Conservation (phyloP, 257 asterid species). For the Lycium barbarum region DNA sequence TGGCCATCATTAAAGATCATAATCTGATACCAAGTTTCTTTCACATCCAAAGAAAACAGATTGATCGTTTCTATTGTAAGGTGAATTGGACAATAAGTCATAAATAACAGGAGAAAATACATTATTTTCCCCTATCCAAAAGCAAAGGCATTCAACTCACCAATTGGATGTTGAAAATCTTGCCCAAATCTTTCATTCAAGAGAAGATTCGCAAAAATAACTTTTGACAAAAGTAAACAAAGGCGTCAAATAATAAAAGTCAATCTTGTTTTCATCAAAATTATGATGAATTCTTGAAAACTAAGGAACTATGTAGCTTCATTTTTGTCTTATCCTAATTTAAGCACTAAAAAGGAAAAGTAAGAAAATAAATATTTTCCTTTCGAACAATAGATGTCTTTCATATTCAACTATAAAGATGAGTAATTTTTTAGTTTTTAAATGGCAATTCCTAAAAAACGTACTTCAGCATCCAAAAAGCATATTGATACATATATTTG, state of each 20-base stretch:
- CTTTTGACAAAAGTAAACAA: conserved; percentile 17
- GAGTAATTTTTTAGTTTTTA: no score
- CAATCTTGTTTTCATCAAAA: conserved; percentile 14
- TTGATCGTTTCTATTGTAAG: neutral
- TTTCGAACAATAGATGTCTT: no score
- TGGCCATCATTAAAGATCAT: neutral
- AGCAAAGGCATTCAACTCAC: conserved; percentile 13
- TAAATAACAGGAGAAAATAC: neutral
- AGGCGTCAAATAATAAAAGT: neutral
- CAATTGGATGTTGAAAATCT: neutral
- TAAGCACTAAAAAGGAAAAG: neutral
- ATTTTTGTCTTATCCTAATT: neutral
- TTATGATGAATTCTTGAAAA: neutral
- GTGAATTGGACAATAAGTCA: conserved; percentile 21
- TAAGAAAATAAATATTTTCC: no score
- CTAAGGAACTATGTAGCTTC: neutral
- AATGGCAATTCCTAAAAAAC: no score
- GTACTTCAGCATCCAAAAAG: no score
- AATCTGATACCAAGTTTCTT: neutral
- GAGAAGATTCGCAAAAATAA: neutral
- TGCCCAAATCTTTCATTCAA: conserved; percentile 19
- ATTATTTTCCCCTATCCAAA: neutral
- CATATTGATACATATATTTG: no score
- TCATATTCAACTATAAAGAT: no score
- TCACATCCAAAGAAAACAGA: neutral